Percentiles rank a stretch among this genome's conserved stretches.
Conservation (phyloP, 2,329 filamentous ascomycete species). For the Periconia macrospinosa region DNA sequence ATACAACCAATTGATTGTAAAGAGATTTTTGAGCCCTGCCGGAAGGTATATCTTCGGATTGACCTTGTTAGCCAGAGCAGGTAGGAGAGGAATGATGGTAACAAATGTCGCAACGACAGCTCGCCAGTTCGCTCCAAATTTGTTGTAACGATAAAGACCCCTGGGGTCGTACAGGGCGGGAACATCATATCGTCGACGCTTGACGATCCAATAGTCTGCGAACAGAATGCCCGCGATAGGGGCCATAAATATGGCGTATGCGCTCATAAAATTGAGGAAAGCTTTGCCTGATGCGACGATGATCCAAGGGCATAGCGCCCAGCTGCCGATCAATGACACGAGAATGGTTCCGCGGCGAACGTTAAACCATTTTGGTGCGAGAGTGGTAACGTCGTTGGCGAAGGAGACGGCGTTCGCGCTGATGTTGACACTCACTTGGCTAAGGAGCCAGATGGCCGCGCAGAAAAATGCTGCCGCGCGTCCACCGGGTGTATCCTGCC, state of each 20-base stretch:
- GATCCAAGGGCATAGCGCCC: conserved; percentile 25
- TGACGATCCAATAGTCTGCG: conserved; percentile 27
- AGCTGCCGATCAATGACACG: conserved; percentile 17
- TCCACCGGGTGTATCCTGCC: conserved; percentile 19
- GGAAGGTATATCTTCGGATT: conserved; percentile 18
- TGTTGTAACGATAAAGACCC: conserved; percentile 17
- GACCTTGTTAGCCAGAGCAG: conserved; percentile 21
- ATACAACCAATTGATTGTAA: conserved; percentile 43
- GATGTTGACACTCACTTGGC: conserved; percentile 28
- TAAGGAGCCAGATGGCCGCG: conserved; percentile 27
- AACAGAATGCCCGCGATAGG: conserved; percentile 20
- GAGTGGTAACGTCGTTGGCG: conserved; percentile 27
- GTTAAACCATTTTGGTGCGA: conserved; percentile 28
- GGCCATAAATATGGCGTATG: conserved; percentile 29
- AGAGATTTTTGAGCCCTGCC: conserved; percentile 23
- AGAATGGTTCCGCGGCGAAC: conserved; percentile 27
- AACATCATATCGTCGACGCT: conserved; percentile 17
- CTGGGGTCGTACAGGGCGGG: conserved; percentile 23
- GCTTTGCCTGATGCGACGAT: conserved; percentile 25
- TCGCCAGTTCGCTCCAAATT: conserved; percentile 23
- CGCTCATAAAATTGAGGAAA: conserved; percentile 31
- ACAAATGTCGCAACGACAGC: conserved; percentile 19
- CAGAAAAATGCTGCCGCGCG: conserved; percentile 30
- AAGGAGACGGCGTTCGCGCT: conserved; percentile 29
- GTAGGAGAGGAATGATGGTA: conserved; percentile 16